phyloP scores from a whole-genome alignment of 176 grass and related monocot species.

The Oryza australiensis region DNA sequence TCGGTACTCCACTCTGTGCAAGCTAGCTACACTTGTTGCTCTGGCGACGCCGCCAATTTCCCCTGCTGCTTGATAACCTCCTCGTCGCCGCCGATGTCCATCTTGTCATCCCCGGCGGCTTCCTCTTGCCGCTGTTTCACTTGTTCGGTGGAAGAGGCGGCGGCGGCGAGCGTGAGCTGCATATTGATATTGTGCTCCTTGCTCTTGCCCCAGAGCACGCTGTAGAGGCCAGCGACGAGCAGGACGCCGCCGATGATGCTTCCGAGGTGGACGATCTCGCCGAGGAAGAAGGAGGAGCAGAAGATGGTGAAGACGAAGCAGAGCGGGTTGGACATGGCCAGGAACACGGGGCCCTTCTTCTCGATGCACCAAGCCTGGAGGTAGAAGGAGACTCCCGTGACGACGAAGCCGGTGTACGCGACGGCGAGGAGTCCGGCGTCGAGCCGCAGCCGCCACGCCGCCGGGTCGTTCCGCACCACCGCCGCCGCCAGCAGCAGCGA shows the following conservation, averaged over 20 bases:
- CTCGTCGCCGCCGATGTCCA: not conserved
- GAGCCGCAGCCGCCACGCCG: conserved; percentile 49
- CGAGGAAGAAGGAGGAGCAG: conserved; percentile 54
- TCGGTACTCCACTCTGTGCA: not conserved
- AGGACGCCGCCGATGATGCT: conserved; percentile 47
- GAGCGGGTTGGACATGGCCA: conserved; percentile 65
- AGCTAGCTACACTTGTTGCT: not conserved
- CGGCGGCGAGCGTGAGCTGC: not conserved
- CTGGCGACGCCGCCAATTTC: not conserved
- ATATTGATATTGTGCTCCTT: conserved; percentile 19
- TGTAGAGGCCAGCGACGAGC: conserved; percentile 53
- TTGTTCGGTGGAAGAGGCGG: no score
- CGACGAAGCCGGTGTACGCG: conserved; percentile 50
- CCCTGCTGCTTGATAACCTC: not conserved
- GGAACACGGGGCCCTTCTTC: conserved; percentile 58
- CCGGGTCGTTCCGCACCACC: conserved; percentile 23
- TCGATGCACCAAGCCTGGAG: conserved; percentile 69
- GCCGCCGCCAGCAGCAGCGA: conserved; percentile 45
- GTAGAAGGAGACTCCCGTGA: conserved; percentile 53
- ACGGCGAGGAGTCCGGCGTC: conserved; percentile 51
- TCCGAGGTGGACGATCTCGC: conserved; percentile 55
- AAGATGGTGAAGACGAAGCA: conserved; percentile 53
- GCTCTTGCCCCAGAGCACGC: conserved; percentile 57
- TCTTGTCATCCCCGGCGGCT: no score
- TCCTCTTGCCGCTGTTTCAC: no score